Percentiles rank a stretch among this genome's conserved stretches.
Evolutionary conservation across 176 grass and related monocot genomes (phyloP).

Genomic region (Eleusine indica): DNA sequence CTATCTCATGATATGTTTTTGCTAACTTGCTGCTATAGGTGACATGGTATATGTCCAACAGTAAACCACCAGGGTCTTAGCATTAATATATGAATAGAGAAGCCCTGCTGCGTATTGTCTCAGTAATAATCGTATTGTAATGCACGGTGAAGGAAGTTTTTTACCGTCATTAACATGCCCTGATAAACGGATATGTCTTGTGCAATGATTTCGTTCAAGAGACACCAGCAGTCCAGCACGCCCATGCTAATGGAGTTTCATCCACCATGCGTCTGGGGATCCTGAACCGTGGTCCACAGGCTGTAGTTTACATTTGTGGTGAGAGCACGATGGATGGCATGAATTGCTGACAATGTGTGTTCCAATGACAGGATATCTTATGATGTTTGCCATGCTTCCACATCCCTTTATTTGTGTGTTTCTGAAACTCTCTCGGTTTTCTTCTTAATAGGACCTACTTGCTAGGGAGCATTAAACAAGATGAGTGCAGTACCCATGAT

Average conservation of each 20-base stretch:
- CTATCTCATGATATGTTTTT: neutral
- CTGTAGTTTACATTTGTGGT: neutral
- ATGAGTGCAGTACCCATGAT: constrained; percentile 35
- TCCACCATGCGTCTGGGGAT: constrained; percentile 5
- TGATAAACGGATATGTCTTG: neutral
- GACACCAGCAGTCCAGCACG: neutral
- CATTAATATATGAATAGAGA: too few species aligned
- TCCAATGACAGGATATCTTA: constrained; percentile 4
- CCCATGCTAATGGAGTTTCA: constrained; percentile 24
- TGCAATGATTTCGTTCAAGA: neutral
- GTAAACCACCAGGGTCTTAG: too few species aligned
- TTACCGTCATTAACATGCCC: too few species aligned
- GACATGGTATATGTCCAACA: neutral
- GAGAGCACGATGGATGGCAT: constrained; percentile 29
- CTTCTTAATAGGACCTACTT: constrained; percentile 1
- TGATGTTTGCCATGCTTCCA: constrained; percentile 30
- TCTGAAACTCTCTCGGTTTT: neutral
- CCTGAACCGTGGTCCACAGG: neutral
- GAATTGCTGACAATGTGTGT: constrained; percentile 30
- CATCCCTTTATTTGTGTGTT: neutral
- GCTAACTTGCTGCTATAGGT: neutral
- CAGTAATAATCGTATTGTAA: too few species aligned
- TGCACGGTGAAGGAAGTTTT: neutral
- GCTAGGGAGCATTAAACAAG: constrained; percentile 13
- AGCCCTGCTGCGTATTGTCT: too few species aligned